Evolutionary conservation across 73 alveolate species (phyloP).

Genomic region (Uronychia binucleata): DNA sequence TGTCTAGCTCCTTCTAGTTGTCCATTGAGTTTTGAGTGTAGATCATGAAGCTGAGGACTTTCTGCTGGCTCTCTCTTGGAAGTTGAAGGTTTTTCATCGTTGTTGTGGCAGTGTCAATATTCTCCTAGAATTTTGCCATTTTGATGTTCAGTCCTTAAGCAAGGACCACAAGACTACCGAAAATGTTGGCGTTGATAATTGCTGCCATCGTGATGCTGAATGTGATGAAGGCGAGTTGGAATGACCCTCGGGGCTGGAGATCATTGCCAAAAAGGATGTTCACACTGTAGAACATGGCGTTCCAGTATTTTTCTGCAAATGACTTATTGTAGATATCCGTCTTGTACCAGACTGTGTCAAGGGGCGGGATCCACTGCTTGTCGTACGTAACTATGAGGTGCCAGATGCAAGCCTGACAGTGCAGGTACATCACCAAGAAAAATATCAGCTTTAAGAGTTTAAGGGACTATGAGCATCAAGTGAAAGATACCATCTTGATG

Average conservation of each 20-base stretch:
- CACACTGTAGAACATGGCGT: constrained; percentile 44
- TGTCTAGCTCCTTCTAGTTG: constrained; percentile 26
- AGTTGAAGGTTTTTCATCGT: constrained; percentile 39
- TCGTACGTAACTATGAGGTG: constrained; percentile 5
- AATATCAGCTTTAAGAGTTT: constrained; percentile 21
- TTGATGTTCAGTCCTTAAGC: constrained; percentile 10
- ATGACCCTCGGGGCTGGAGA: not conserved
- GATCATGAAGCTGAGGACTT: constrained; percentile 22
- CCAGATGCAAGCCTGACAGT: constrained; percentile 35
- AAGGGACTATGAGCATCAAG: not conserved
- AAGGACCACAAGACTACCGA: constrained; percentile 14
- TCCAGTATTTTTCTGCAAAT: constrained; percentile 16
- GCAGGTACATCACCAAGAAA: constrained; percentile 25
- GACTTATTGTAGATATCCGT: constrained; percentile 1
- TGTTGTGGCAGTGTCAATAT: constrained; percentile 15
- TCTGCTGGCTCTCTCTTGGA: constrained; percentile 2
- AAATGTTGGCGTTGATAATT: constrained; percentile 18
- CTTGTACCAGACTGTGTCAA: constrained; percentile 1
- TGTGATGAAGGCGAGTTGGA: not conserved
- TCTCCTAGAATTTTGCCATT: constrained; percentile 8
- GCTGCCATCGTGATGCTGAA: constrained; percentile 6
- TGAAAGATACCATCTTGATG: not conserved
- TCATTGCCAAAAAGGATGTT: constrained; percentile 13
- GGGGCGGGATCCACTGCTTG: constrained; percentile 38
- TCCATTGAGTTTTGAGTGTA: constrained; percentile 27